phyloP scores from a whole-genome alignment of 2,329 filamentous ascomycete species.

The Hysterium pulicare region DNA sequence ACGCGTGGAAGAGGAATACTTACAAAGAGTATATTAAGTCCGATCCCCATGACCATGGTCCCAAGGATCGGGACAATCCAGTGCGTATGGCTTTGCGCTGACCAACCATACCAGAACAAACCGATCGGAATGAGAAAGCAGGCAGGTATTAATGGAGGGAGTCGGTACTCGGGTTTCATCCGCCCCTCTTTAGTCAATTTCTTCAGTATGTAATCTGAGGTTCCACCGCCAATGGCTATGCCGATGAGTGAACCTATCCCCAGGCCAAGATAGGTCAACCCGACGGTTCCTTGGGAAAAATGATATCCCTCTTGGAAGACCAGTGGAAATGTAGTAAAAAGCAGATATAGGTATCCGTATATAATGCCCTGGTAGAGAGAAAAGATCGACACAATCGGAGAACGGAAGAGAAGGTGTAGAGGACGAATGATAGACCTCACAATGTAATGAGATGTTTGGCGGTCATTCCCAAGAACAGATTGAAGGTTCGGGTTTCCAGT shows the following conservation, averaged over 20 bases:
- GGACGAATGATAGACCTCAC: conserved; percentile 45
- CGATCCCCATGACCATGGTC: conserved; percentile 9
- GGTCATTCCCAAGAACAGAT: conserved; percentile 31
- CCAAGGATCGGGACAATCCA: conserved; percentile 1
- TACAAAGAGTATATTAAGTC: conserved; percentile 13
- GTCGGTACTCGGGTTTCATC: conserved; percentile 28
- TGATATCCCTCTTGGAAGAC: conserved; percentile 13
- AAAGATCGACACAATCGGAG: conserved; percentile 47
- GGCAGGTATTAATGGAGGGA: conserved; percentile 22
- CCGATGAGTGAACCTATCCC: conserved; percentile 26
- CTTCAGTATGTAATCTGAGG: conserved; percentile 24
- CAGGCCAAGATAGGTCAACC: conserved; percentile 11
- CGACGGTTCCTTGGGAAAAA: conserved; percentile 7
- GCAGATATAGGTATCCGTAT: conserved; percentile 31
- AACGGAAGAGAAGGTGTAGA: conserved; percentile 53
- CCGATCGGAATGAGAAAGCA: conserved; percentile 27
- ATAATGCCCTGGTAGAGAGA: conserved; percentile 40
- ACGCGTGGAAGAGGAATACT: conserved; percentile 1
- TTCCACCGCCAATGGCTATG: conserved; percentile 21
- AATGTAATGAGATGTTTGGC: conserved; percentile 34
- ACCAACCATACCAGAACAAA: conserved; percentile 51
- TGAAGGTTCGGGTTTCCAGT: conserved; percentile 38
- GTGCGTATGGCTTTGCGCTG: conserved; percentile 41
- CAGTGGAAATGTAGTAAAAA: conserved; percentile 14
- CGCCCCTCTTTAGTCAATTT: conserved; percentile 5